Conservation (phyloP, 495 filamentous ascomycete genomes). For the Lophiotrema nucula region DNA sequence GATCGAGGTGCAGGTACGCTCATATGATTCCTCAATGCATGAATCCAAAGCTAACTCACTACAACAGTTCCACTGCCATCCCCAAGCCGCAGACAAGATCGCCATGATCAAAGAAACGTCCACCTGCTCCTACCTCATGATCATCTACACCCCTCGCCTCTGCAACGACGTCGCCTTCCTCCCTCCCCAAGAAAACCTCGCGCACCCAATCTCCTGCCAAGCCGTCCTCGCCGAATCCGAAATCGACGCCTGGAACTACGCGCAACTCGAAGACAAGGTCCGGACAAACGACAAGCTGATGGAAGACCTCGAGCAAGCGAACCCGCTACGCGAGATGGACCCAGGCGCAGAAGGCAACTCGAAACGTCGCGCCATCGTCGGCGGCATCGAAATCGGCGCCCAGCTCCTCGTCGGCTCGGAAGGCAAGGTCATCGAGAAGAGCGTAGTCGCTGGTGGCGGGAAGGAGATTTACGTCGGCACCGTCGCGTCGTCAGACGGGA, state of each 20-base stretch:
- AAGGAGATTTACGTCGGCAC: constrained; percentile 48
- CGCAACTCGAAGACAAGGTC: constrained; percentile 36
- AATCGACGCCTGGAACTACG: constrained; percentile 56
- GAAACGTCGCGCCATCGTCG: constrained; percentile 47
- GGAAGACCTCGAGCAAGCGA: constrained; percentile 38
- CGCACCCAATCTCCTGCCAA: constrained; percentile 74
- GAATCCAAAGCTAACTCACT: constrained; percentile 11
- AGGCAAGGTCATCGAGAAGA: constrained; percentile 57
- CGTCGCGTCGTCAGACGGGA: constrained; percentile 47
- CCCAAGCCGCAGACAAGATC: constrained; percentile 77
- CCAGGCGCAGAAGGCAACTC: constrained; percentile 22
- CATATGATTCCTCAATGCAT: neutral
- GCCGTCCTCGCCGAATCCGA: constrained; percentile 64
- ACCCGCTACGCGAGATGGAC: constrained; percentile 11
- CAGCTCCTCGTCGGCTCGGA: constrained; percentile 56
- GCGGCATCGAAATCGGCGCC: constrained; percentile 60
- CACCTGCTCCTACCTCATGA: constrained; percentile 93
- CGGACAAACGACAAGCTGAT: constrained; percentile 15
- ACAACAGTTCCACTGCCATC: constrained; percentile 81
- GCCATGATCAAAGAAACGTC: constrained; percentile 93
- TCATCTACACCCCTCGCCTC: constrained; percentile 87
- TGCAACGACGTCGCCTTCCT: constrained; percentile 92
- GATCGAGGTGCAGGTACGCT: constrained; percentile 70
- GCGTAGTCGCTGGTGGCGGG: constrained; percentile 55
- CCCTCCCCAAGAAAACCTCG: constrained; percentile 75